A percentile compares a stretch with the other conserved stretches of the same genome.
Conservation (phyloP, 768 basidiomycete species). For the Boletus subparvulus region DNA sequence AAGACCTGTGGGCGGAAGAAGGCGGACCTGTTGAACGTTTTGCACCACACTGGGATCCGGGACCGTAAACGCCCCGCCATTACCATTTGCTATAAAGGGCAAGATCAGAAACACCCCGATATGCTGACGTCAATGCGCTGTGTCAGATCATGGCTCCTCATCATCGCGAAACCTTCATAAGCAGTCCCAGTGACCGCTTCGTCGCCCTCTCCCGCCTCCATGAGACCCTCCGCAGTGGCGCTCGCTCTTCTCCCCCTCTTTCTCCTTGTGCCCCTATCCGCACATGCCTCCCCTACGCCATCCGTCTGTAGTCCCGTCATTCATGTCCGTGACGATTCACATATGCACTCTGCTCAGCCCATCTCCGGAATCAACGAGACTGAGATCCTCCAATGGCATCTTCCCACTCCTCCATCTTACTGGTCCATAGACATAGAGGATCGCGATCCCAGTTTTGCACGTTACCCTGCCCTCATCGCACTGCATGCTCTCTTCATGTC, state of each 20-base stretch:
- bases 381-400: conserved; percentile 60
- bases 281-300: conserved; percentile 13
- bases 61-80: too few relatives aligned
- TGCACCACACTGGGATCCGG: too few relatives aligned
- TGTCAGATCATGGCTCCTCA: not conserved
- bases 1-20: conserved; percentile 8
- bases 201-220: not conserved
- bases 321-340: conserved; percentile 33
- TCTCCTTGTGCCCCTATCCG: conserved; percentile 17
- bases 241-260: conserved; percentile 1
- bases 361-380: conserved; percentile 75
- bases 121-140: conserved; percentile 13
- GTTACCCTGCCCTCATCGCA: conserved; percentile 69
- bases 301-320: not conserved
- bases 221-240: conserved; percentile 8
- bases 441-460: conserved; percentile 39
- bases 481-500: conserved; percentile 73
- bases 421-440: conserved; percentile 76
- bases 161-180: conserved; percentile 9
- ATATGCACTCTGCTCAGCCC: conserved; percentile 48
- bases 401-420: conserved; percentile 77
- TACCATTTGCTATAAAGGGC: too few relatives aligned
- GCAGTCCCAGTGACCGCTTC: not conserved
- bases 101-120: not conserved
- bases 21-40: too few relatives aligned